These are phyloP conservation scores for Onygena corvina DNA, from an alignment of 2,329 filamentous ascomycete species.

Conservation along the genomic window DNA sequence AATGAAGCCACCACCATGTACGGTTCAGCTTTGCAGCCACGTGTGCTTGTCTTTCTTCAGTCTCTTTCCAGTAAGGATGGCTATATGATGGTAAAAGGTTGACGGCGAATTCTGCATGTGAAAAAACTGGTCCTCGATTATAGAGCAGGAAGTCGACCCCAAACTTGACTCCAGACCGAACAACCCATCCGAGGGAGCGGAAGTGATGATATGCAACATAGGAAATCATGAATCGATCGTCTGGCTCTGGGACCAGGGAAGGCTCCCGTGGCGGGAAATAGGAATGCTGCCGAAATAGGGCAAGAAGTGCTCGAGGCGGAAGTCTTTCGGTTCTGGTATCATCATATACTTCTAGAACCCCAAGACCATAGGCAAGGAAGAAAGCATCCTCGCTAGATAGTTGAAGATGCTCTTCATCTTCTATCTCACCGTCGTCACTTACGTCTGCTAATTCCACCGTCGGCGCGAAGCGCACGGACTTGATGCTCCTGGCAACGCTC, in stretches of 20 bases:
- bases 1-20: constrained; percentile 54
- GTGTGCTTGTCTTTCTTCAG: constrained; percentile 37
- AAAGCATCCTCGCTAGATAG: constrained; percentile 83
- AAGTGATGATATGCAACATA: constrained; percentile 95
- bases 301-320: constrained; percentile 47
- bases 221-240: constrained; percentile 73
- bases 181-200: constrained; percentile 87
- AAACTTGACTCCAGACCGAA: constrained; percentile 86
- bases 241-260: constrained; percentile 46
- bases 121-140: constrained; percentile 81
- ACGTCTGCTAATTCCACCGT: constrained; percentile 51
- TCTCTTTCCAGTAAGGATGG: constrained; percentile 55
- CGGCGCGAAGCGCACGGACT: constrained; percentile 60
- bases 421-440: constrained; percentile 20
- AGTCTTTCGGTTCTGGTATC: constrained; percentile 31
- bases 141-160: constrained; percentile 92
- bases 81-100: constrained; percentile 73
- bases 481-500: constrained; percentile 24
- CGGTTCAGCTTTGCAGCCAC: constrained; percentile 37
- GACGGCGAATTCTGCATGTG: constrained; percentile 86
- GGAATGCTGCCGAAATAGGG: constrained; percentile 56
- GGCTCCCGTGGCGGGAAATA: constrained; percentile 50
- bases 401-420: constrained; percentile 75
- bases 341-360: constrained; percentile 52
- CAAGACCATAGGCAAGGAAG: constrained; percentile 73